Evolutionary conservation across 1,284 basidiomycete genomes (phyloP).

Genomic region (Boletus holoroseus): DNA sequence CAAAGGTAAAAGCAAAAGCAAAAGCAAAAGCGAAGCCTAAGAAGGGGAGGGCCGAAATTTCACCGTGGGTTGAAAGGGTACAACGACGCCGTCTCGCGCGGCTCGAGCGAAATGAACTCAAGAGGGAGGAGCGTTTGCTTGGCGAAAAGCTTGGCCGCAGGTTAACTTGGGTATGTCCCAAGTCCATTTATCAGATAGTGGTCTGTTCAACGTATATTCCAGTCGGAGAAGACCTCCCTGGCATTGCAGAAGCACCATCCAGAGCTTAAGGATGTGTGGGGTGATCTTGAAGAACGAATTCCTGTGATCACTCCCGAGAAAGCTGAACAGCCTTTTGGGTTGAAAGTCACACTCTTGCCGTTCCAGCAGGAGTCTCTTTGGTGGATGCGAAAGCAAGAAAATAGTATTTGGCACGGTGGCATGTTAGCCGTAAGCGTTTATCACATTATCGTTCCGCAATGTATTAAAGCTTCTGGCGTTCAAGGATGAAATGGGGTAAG

Average conservation of each 20-base stretch:
- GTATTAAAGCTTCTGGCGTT: conserved; percentile 5
- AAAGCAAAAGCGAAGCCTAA: conserved; percentile 36
- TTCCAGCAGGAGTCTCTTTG: conserved; percentile 90
- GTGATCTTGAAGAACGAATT: conserved; percentile 68
- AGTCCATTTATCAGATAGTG: neutral
- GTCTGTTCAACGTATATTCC: neutral
- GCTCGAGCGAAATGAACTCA: conserved; percentile 33
- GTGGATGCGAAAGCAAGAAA: conserved; percentile 97
- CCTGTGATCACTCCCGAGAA: conserved; percentile 62
- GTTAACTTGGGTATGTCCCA: conserved; percentile 54
- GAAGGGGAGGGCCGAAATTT: conserved; percentile 27
- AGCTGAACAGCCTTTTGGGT: conserved; percentile 73
- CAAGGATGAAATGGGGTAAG: conserved; percentile 87
- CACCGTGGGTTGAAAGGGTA: conserved; percentile 11
- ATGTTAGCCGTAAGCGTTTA: conserved; percentile 74
- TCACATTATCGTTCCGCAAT: neutral
- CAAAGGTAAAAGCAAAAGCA: conserved; percentile 33
- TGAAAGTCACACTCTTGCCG: conserved; percentile 70
- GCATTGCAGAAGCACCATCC: conserved; percentile 62
- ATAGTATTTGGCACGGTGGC: conserved; percentile 83
- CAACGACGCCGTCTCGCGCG: conserved; percentile 10
- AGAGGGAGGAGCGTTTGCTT: conserved; percentile 48
- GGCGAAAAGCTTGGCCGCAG: conserved; percentile 57
- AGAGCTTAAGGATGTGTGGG: conserved; percentile 86
- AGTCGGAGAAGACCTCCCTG: conserved; percentile 76